Conservation (phyloP, 305 asterid species). For the Fraxinus albicans region DNA sequence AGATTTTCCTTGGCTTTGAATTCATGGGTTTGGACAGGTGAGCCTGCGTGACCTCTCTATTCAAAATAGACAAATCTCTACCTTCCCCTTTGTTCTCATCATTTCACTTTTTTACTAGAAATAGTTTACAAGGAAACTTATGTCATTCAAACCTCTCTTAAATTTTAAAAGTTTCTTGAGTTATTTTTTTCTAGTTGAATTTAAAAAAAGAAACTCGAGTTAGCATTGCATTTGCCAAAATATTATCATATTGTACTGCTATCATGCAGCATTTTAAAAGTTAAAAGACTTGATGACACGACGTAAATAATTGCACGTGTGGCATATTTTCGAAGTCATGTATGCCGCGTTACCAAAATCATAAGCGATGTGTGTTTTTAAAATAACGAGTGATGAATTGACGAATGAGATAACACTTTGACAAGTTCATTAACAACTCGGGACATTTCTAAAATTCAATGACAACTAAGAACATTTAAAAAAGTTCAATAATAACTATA, state of each 20-base stretch:
- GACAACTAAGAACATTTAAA: too few species aligned
- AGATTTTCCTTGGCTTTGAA: constrained; percentile 32
- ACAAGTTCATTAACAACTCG: not conserved
- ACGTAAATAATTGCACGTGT: not conserved
- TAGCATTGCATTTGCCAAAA: not conserved
- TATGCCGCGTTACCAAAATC: not conserved
- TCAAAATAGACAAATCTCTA: not conserved
- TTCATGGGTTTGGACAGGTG: constrained; percentile 24
- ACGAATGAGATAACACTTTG: not conserved
- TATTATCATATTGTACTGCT: not conserved
- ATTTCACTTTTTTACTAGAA: not conserved
- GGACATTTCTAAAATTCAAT: not conserved
- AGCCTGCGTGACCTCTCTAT: not conserved
- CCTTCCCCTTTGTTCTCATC: not conserved
- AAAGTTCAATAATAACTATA: too few species aligned
- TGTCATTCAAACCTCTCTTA: not conserved
- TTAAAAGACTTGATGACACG: not conserved
- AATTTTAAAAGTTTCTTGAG: too few species aligned
- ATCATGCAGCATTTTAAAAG: not conserved
- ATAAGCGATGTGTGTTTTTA: too few species aligned
- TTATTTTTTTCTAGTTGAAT: not conserved
- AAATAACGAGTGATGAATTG: not conserved
- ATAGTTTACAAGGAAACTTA: not conserved
- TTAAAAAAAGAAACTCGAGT: too few species aligned
- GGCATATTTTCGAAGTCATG: too few species aligned